phyloP scores from a whole-genome alignment of 805 yeast species.

The Priceomyces medius region DNA sequence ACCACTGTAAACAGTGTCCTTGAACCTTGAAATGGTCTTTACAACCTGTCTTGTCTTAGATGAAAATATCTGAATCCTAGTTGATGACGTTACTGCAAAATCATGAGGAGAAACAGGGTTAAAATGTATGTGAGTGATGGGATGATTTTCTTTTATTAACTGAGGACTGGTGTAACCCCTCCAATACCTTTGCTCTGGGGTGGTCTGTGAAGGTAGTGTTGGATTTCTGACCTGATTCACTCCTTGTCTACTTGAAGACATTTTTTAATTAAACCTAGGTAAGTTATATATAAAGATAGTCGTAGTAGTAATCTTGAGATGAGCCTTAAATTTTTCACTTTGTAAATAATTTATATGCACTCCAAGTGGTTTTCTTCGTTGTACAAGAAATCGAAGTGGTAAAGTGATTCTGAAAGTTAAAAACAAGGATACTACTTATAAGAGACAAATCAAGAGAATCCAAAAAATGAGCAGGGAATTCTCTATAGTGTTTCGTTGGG shows the following conservation, averaged over 20 bases:
- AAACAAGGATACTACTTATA: too few species aligned
- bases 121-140: slow-evolving; percentile 84
- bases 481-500: too few species aligned
- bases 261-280: too few species aligned
- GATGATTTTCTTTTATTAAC: slow-evolving; percentile 88
- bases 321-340: slow-evolving; percentile 9
- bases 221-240: slow-evolving; percentile 67
- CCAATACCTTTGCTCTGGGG: slow-evolving; percentile 96
- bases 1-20: slow-evolving; percentile 89
- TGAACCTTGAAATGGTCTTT: slow-evolving; percentile 82
- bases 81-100: slow-evolving; percentile 88
- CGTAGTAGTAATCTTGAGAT: slow-evolving; percentile 6
- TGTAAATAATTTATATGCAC: too few species aligned
- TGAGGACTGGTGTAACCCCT: slow-evolving; percentile 81
- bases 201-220: slow-evolving; percentile 76
- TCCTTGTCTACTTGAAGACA: slow-evolving; percentile 75
- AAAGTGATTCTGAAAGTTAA: too few species aligned
- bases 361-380: too few species aligned
- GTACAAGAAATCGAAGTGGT: too few species aligned
- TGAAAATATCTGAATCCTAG: slow-evolving; percentile 88
- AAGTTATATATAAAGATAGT: too few species aligned
- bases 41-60: slow-evolving; percentile 91
- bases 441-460: too few species aligned
- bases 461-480: too few species aligned
- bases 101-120: slow-evolving; percentile 85